Evolutionary conservation across 495 filamentous ascomycete species (phyloP).

Genomic region (Daldinia grandis): DNA sequence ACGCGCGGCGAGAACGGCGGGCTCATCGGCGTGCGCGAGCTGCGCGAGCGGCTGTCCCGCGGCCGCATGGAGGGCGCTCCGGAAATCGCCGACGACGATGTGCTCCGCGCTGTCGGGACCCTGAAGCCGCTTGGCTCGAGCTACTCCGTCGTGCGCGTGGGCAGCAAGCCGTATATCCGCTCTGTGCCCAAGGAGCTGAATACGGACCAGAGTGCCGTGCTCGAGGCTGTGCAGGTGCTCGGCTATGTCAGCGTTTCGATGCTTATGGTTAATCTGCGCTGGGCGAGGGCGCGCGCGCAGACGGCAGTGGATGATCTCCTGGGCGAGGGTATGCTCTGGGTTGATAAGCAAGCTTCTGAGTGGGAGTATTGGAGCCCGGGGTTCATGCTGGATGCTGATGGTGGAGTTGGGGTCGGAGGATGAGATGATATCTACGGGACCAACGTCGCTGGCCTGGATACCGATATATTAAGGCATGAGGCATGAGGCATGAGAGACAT

Average conservation of each 20-base stretch:
- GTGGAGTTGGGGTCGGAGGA: conserved; percentile 12
- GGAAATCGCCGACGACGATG: conserved; percentile 85
- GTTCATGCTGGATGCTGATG: conserved; percentile 58
- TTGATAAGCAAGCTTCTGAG: conserved; percentile 85
- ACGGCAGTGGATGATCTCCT: conserved; percentile 91
- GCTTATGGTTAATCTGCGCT: conserved; percentile 87
- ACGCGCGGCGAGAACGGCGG: conserved; percentile 94
- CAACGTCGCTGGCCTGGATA: not conserved
- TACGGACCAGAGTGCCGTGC: conserved; percentile 88
- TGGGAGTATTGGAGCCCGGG: conserved; percentile 96
- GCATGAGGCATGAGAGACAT: too few relatives aligned
- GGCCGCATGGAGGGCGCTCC: conserved; percentile 76
- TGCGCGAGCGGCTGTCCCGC: conserved; percentile 74
- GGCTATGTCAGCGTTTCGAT: conserved; percentile 92
- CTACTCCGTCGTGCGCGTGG: conserved; percentile 83
- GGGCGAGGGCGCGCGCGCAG: conserved; percentile 83
- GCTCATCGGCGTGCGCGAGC: conserved; percentile 83
- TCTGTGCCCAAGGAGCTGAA: conserved; percentile 97
- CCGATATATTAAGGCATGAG: not conserved
- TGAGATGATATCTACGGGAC: conserved; percentile 8
- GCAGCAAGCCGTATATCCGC: conserved; percentile 84
- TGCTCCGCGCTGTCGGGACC: conserved; percentile 86
- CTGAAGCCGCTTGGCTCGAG: conserved; percentile 87
- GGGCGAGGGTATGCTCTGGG: conserved; percentile 92
- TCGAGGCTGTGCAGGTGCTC: conserved; percentile 85